These are phyloP conservation scores for Aspergillus fijiensis DNA, from an alignment of 2,329 filamentous ascomycete genomes.

Conservation along the genomic window DNA sequence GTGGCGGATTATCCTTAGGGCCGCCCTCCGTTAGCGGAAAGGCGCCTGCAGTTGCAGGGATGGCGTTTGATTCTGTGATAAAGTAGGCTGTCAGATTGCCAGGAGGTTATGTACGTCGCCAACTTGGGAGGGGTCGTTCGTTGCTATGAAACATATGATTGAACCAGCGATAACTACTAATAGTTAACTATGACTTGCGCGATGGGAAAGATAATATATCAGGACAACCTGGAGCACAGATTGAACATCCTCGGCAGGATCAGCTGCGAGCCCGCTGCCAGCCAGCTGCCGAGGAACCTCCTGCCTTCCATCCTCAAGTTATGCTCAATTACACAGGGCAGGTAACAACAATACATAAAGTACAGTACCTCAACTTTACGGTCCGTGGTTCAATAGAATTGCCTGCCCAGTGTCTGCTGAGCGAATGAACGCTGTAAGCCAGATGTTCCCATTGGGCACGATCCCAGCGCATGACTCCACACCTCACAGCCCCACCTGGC, in stretches of 20 bases:
- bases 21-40: background rate
- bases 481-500: slow-evolving; percentile 8
- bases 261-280: background rate
- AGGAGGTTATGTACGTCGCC: background rate
- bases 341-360: background rate
- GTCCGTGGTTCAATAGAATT: background rate
- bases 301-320: no score
- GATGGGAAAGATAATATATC: no score
- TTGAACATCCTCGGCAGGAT: background rate
- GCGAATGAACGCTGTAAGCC: slow-evolving; percentile 4
- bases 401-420: slow-evolving; percentile 4
- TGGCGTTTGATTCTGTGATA: background rate
- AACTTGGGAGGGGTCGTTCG: background rate
- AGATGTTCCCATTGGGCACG: slow-evolving; percentile 3
- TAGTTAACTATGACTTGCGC: no score
- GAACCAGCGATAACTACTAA: background rate
- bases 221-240: background rate
- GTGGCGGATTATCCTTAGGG: background rate
- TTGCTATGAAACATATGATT: background rate
- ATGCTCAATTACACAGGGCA: background rate
- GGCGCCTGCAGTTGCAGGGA: slow-evolving; percentile 1
- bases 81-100: background rate
- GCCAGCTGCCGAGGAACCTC: slow-evolving; percentile 1
- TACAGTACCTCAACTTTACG: background rate
- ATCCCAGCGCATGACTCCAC: slow-evolving; percentile 5